phyloP scores from a whole-genome alignment of 208 protist genomes.

The Acanthamoeba castellanii region DNA sequence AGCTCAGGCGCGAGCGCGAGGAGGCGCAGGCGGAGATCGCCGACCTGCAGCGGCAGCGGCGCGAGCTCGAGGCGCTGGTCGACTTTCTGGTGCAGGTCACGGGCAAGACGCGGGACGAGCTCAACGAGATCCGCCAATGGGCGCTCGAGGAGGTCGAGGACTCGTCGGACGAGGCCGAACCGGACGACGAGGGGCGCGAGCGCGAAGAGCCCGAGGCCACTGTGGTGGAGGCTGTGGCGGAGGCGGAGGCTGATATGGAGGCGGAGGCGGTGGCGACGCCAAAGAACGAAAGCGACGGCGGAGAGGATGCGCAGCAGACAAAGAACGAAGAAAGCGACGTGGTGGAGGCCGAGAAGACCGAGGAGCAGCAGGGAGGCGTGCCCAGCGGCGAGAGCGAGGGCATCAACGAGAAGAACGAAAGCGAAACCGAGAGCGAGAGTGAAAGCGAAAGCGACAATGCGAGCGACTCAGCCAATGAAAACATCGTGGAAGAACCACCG shows the following conservation, averaged over 20 bases:
- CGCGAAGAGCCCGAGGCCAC: neutral
- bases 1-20: conserved; percentile 11
- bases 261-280: neutral
- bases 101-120: neutral
- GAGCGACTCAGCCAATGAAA: neutral
- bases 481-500: neutral
- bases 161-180: neutral
- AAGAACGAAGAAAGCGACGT: neutral
- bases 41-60: neutral
- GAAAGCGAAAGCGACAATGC: neutral
- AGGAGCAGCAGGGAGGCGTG: neutral
- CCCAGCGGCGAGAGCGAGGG: too few species aligned
- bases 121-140: neutral
- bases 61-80: conserved; percentile 7
- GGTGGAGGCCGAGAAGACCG: too few species aligned
- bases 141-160: neutral
- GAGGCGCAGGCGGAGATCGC: neutral
- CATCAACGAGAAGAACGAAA: too few species aligned
- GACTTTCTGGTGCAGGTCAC: conserved; percentile 32
- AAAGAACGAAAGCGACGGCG: neutral
- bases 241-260: neutral
- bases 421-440: neutral
- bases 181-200: neutral
- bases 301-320: neutral
- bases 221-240: neutral